Base-by-base conservation (phyloP, 495 filamentous ascomycete genomes). In the Trichoderma gamsii region DNA sequence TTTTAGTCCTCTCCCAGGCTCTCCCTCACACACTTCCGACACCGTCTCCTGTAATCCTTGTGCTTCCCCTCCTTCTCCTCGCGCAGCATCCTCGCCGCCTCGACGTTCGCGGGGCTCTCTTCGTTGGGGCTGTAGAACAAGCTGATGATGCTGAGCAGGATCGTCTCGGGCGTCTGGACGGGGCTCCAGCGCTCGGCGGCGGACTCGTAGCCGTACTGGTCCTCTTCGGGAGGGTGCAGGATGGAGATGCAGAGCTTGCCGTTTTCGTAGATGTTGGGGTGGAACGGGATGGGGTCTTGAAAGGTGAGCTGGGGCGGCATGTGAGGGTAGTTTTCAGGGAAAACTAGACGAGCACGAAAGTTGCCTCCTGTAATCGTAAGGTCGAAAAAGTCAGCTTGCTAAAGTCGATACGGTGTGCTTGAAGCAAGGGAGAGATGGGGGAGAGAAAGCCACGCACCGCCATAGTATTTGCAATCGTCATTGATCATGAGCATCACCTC, bases 401-500 rank as follows among this genome's bases (percentile, higher is more conserved):
- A 11, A n/a, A 25, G 15, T 56, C 21, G 4, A 5, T 56, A 7
- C 5, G 35, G 35, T 46, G 35, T 23, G 29, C 43, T 35, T 38
- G 18, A 21, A 0, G 18, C 5, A 44, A 41, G 29, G 35, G 27
- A 43, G 32, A n/a, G 41, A 64, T 46, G 61, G 35, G 38, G 13
- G 29, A 18, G 44, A 52, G n/a, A 63, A 63, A 9, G 66, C 18
- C n/a, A 72, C 75, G 41, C 79, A 88, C 80, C 95, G 71, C 94
- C 96, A 74, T 98, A 99, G 74, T 92, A 89, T 78, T 96, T 94
- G 78, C 92, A 94, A 72, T 99, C 95, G 73, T 99, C 95, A 41
- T 85, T 91, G 73, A 99, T 95, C 95, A 99, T 99, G 43, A 99
- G 85, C 90, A 97, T 97, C 18, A 99, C 92, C 77, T 98, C 94